Conservation (phyloP, 495 filamentous ascomycete species). For the Penicillium lividum region DNA sequence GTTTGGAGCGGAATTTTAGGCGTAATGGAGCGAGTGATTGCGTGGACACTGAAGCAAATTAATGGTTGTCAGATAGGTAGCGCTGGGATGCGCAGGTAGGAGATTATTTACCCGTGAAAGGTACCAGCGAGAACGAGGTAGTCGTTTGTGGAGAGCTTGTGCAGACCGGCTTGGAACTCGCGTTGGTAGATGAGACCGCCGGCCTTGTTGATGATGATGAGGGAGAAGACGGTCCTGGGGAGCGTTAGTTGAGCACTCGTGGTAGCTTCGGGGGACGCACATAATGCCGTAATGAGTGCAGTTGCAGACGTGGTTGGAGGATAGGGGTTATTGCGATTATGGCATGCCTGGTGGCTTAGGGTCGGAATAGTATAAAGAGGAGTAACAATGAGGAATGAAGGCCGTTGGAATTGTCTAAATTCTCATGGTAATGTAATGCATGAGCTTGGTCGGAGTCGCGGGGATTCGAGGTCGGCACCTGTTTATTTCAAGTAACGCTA, state of each 20-base stretch:
- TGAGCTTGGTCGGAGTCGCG: conserved; percentile 12
- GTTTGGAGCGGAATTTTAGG: conserved; percentile 48
- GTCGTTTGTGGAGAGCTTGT: conserved; percentile 89
- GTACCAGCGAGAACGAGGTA: conserved; percentile 96
- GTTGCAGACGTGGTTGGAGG: conserved; percentile 18
- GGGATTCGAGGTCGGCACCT: conserved; percentile 3
- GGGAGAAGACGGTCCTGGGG: conserved; percentile 84
- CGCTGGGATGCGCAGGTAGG: background rate
- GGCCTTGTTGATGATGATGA: conserved; percentile 98
- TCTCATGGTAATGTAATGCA: background rate
- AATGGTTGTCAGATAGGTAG: background rate
- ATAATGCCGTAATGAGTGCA: conserved; percentile 18
- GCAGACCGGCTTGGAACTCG: conserved; percentile 79
- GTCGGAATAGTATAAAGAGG: background rate
- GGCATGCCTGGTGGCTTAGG: conserved; percentile 15
- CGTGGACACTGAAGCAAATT: conserved; percentile 64
- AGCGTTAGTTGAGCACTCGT: conserved; percentile 17
- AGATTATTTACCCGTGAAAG: conserved; percentile 75
- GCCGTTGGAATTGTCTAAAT: conserved; percentile 3
- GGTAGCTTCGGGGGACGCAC: conserved; percentile 17
- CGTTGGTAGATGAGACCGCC: conserved; percentile 95
- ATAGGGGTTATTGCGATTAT: conserved; percentile 11
- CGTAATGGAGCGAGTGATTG: conserved; percentile 80
- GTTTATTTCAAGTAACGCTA: background rate
- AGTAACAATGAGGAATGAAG: background rate